These are phyloP conservation scores for Pelargonium myrrhifolium DNA, from an alignment of 441 rosid genomes.

Conservation along the genomic window DNA sequence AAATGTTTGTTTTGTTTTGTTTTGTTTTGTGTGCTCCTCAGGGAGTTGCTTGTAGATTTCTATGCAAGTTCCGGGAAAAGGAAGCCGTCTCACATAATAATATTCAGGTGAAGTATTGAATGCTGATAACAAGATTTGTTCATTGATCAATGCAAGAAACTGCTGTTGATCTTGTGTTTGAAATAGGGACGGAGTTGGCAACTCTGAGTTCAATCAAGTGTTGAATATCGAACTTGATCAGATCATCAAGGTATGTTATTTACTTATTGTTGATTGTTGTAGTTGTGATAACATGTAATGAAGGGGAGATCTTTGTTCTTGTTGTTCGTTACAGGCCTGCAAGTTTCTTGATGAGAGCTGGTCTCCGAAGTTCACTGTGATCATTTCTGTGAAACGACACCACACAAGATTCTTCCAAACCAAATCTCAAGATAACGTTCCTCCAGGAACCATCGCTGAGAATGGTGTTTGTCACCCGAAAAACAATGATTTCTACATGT, in stretches of 20 bases:
- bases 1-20: too few relatives aligned
- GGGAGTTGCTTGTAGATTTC: conserved; percentile 71
- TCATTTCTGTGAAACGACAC: conserved; percentile 65
- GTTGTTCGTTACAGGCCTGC: conserved; percentile 46
- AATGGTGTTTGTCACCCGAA: conserved; percentile 70
- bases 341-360: conserved; percentile 63
- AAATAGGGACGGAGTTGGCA: conserved; percentile 79
- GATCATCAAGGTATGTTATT: conserved; percentile 51
- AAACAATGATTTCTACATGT: conserved; percentile 77
- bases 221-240: conserved; percentile 68
- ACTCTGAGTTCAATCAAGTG: conserved; percentile 84
- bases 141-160: not conserved
- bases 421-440: conserved; percentile 47
- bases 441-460: conserved; percentile 83
- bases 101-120: conserved; percentile 51
- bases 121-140: too few relatives aligned
- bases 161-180: not conserved
- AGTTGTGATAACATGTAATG: not conserved
- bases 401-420: conserved; percentile 62
- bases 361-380: conserved; percentile 55
- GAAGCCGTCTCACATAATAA: conserved; percentile 71
- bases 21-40: conserved; percentile 18
- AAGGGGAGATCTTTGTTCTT: not conserved
- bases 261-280: not conserved
- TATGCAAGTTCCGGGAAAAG: conserved; percentile 63